Percentiles rank a stretch among this genome's conserved stretches.
These are phyloP conservation scores for Hordeum marinum DNA, from an alignment of 176 grass and related monocot species.

Conservation along the genomic window DNA sequence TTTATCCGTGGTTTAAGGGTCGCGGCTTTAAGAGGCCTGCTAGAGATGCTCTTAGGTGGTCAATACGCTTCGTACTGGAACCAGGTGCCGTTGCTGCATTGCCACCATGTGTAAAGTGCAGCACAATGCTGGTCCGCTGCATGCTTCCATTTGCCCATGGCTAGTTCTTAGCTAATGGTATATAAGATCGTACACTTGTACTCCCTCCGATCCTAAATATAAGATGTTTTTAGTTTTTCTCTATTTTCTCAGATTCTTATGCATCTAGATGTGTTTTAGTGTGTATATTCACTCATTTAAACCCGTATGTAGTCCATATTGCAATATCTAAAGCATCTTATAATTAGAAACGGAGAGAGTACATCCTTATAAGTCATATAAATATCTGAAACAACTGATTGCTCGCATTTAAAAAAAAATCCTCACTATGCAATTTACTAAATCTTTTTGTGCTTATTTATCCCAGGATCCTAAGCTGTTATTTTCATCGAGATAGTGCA, in stretches of 20 bases:
- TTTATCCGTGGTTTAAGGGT: too few species aligned
- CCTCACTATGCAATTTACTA: not conserved
- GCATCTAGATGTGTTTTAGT: too few species aligned
- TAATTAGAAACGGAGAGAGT: too few species aligned
- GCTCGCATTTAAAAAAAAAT: not conserved
- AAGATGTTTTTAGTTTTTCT: too few species aligned
- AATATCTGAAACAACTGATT: not conserved
- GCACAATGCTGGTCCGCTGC: not conserved
- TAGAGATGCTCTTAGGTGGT: not conserved
- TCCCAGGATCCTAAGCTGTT: not conserved
- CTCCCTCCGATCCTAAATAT: too few species aligned
- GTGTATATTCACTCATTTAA: too few species aligned
- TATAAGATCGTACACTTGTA: not conserved
- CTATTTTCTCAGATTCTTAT: too few species aligned
- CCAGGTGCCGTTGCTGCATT: not conserved
- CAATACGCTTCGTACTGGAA: not conserved
- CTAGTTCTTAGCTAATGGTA: not conserved
- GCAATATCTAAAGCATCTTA: too few species aligned
- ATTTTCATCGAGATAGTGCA: not conserved
- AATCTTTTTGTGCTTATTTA: not conserved
- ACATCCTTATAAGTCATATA: not conserved
- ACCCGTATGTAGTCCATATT: too few species aligned
- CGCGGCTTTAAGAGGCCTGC: too few species aligned
- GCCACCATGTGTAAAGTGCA: not conserved
- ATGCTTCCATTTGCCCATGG: constrained; percentile 6